Evolutionary conservation across 2,329 filamentous ascomycete species (phyloP), one percentile per base, ranked within the genome.

Genomic region (Epichloe bromicola): DNA sequence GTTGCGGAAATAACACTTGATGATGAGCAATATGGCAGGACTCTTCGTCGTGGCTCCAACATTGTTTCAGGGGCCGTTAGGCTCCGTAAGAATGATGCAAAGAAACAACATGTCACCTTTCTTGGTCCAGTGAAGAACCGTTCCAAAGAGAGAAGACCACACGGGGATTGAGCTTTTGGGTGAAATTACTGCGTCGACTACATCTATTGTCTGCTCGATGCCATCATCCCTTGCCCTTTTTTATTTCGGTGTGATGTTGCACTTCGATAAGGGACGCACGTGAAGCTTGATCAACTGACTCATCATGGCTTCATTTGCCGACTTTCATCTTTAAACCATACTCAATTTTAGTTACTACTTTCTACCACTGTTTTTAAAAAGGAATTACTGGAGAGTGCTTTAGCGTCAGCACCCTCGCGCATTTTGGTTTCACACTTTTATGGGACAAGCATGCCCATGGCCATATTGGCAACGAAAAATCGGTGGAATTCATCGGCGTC

Each of bases 1-100:
- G 73, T 82, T 39, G 75, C 79, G 30, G 80, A 83, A 58, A 80
- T 83, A 51, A 75, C 74, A 30, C 69, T 81, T 19, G 79, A 81
- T 45, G 78, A 81, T 51, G 78, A 79, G 42, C 68, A 74, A 53
- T 70, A 76, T 38, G 56, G 70, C 23, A 68, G 71, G 30, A 59
- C 67, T n/a, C 61, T 76, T 15, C 67, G 72, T 37, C 72, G 71
- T 26, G 69, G 65, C 43, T 69, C 66, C 30, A 68, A 68, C 12
- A 68, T 69, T 17, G 68, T 74, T 40, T 60, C 67, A 10, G 68
- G 68, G 26, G 65, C 72, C 10, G 68, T 76, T 51, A 71, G 73
- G 52, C 65, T 79, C 30, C 72, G 74, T 55, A 78, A 78, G 61
- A 73, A 78, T 38, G 75, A 78, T 44, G 60, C 64, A 43, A 79